Conservation (phyloP, 345 rosid species). For the Euphorbia lathyris region DNA sequence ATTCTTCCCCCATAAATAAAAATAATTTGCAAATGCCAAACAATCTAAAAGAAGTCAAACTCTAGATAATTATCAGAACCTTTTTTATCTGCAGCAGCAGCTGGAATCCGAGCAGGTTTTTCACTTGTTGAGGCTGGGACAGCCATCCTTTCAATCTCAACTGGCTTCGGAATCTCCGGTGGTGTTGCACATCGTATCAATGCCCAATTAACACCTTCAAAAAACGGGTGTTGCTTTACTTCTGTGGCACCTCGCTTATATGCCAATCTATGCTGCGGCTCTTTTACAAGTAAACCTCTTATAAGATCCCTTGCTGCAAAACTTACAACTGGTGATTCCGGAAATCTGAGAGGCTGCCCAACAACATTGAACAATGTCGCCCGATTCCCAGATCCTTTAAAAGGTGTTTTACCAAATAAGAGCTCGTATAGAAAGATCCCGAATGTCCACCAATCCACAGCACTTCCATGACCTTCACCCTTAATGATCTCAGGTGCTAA, state of each 20-base stretch:
- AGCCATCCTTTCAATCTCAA: slow-evolving; percentile 15
- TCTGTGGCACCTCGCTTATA: slow-evolving; percentile 29
- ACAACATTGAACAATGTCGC: slow-evolving; percentile 29
- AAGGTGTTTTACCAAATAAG: slow-evolving; percentile 23
- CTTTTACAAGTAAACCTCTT: slow-evolving; percentile 26
- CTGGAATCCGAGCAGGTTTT: slow-evolving; percentile 1
- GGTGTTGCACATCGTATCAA: slow-evolving; percentile 28
- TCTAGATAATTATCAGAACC: slow-evolving; percentile 22
- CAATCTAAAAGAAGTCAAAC: slow-evolving; percentile 25
- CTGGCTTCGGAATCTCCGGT: slow-evolving; percentile 20
- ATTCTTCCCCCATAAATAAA: slow-evolving; percentile 38
- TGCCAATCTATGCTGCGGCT: slow-evolving; percentile 25
- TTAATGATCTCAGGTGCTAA: slow-evolving; percentile 20
- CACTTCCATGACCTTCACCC: slow-evolving; percentile 31
- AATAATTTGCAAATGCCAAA: slow-evolving; percentile 23
- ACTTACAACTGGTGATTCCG: slow-evolving; percentile 26
- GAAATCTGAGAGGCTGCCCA: slow-evolving; percentile 26
- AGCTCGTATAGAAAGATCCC: slow-evolving; percentile 27
- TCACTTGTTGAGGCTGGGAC: slow-evolving; percentile 13
- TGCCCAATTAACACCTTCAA: slow-evolving; percentile 30
- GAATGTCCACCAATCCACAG: slow-evolving; percentile 33
- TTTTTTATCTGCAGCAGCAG: background rate
- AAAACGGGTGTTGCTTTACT: slow-evolving; percentile 25
- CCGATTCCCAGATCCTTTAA: slow-evolving; percentile 26
- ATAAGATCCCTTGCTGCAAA: slow-evolving; percentile 26